Conservation (phyloP, 805 yeast species). For the Candida odintsovae region DNA sequence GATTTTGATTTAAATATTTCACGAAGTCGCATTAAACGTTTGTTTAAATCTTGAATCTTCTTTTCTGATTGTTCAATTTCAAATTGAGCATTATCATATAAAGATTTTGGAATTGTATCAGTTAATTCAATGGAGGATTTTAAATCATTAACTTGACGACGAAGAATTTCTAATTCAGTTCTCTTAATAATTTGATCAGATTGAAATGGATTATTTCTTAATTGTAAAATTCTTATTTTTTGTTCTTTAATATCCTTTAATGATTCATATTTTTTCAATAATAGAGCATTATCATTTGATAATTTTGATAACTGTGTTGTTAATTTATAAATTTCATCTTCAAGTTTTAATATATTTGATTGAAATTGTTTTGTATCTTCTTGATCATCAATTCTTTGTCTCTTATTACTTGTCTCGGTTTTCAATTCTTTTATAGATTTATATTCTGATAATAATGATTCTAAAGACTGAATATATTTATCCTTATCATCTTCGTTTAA, state of each 20-base stretch:
- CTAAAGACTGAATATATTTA: conserved; percentile 19
- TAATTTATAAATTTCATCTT: conserved; percentile 36
- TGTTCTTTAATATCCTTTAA: conserved; percentile 30
- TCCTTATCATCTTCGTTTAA: conserved; percentile 17
- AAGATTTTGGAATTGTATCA: conserved; percentile 49
- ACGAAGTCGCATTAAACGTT: conserved; percentile 44
- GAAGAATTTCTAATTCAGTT: conserved; percentile 42
- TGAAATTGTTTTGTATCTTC: conserved; percentile 20
- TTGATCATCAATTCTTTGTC: conserved; percentile 23
- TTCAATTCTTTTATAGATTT: conserved; percentile 45
- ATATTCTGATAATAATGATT: conserved; percentile 46
- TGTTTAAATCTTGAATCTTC: conserved; percentile 43
- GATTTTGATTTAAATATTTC: conserved; percentile 61
- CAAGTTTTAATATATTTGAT: conserved; percentile 28
- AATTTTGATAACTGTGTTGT: conserved; percentile 31
- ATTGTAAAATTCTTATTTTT: conserved; percentile 48
- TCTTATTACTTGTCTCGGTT: conserved; percentile 21
- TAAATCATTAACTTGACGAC: conserved; percentile 55
- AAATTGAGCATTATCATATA: conserved; percentile 54
- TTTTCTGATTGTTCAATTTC: conserved; percentile 45
- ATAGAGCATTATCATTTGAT: conserved; percentile 29
- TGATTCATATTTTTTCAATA: conserved; percentile 33
- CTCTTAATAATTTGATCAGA: conserved; percentile 57
- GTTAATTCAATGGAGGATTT: conserved; percentile 11
- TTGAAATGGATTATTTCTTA: conserved; percentile 59